Percentiles rank a stretch among this genome's conserved stretches.
Conservation (phyloP, 306 rosid species). For the Inga laurina region DNA sequence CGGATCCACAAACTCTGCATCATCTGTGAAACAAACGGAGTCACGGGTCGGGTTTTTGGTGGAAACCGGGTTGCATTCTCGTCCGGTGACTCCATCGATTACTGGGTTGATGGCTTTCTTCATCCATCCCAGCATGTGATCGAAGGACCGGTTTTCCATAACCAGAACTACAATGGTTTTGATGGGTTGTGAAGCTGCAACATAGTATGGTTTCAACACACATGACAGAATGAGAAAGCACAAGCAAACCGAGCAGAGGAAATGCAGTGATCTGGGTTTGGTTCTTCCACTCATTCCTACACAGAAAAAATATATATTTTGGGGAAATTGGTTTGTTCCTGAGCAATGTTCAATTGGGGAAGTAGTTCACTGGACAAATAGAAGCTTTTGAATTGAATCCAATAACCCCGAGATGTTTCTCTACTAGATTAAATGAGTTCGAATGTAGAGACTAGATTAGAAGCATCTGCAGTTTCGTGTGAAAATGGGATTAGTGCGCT, state of each 20-base stretch:
- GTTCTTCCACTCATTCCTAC: constrained; percentile 31
- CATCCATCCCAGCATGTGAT: constrained; percentile 80
- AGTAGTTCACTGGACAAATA: not conserved
- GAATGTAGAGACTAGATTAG: constrained; percentile 2
- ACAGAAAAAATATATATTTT: constrained; percentile 17
- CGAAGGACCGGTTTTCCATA: constrained; percentile 96
- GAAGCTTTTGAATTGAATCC: not conserved
- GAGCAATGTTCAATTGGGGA: not conserved
- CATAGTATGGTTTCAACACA: constrained; percentile 33
- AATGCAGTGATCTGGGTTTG: constrained; percentile 29
- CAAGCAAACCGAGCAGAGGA: constrained; percentile 42
- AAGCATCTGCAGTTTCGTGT: constrained; percentile 35
- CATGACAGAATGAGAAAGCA: constrained; percentile 54
- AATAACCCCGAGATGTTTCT: not conserved
- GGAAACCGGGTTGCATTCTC: constrained; percentile 86
- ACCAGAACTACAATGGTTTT: constrained; percentile 87
- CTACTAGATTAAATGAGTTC: not conserved
- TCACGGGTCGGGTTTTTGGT: constrained; percentile 46
- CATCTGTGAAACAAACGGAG: constrained; percentile 82
- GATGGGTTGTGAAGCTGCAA: constrained; percentile 62
- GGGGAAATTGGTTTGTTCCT: constrained; percentile 15
- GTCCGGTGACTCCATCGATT: constrained; percentile 88
- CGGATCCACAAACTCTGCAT: constrained; percentile 96
- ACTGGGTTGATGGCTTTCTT: constrained; percentile 67
- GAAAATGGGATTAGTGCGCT: not conserved